These are phyloP conservation scores for Rhamnella rubrinervis DNA, from an alignment of 331 rosid species.

Conservation along the genomic window DNA sequence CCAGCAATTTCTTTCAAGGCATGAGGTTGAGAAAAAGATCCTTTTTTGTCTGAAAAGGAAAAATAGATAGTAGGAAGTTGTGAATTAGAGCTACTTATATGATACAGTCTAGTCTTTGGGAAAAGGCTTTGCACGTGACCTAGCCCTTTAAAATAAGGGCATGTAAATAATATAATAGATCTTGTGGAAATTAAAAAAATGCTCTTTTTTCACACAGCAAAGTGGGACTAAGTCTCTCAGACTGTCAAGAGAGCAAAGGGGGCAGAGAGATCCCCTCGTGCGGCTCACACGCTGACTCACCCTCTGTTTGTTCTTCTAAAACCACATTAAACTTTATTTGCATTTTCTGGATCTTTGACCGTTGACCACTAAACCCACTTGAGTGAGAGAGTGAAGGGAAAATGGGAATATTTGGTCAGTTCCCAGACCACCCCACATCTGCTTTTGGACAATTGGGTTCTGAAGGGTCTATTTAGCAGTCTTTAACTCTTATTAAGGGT, in stretches of 20 bases:
- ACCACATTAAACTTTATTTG: conserved; percentile 29
- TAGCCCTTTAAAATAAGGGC: conserved; percentile 34
- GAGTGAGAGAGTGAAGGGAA: conserved; percentile 12
- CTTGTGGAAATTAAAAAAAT: conserved; percentile 21
- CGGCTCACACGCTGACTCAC: conserved; percentile 77
- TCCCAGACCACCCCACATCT: conserved; percentile 14
- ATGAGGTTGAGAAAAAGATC: not conserved
- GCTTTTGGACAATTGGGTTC: conserved; percentile 2
- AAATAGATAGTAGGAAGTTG: conserved; percentile 4
- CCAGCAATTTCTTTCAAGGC: not conserved
- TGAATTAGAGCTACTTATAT: conserved; percentile 11
- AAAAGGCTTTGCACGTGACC: conserved; percentile 53
- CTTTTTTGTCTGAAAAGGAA: not conserved
- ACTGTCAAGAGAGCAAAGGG: not conserved
- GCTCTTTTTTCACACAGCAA: conserved; percentile 21
- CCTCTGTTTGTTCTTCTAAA: conserved; percentile 42
- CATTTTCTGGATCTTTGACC: conserved; percentile 60
- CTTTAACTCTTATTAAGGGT: not conserved
- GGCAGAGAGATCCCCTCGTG: conserved; percentile 81
- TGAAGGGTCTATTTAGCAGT: not conserved
- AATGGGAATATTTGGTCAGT: conserved; percentile 31
- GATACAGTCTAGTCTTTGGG: conserved; percentile 23
- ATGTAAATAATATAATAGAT: conserved; percentile 22
- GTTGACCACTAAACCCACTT: conserved; percentile 45
- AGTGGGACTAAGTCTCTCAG: conserved; percentile 32